Evolutionary conservation across 805 yeast genomes (phyloP).

Genomic region (Hanseniaspora occidentalis): DNA sequence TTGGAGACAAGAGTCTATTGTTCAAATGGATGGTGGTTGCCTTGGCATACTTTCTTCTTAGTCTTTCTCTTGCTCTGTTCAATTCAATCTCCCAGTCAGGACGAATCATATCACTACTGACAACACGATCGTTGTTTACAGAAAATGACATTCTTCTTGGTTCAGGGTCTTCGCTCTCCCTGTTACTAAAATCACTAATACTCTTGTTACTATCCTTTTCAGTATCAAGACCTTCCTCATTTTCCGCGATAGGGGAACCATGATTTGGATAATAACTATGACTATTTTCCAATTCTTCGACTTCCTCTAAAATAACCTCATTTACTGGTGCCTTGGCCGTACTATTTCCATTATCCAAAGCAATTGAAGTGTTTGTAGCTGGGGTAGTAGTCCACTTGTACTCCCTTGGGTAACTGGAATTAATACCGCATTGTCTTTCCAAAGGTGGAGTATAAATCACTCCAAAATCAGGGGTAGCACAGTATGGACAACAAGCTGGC

Average conservation of each 20-base stretch:
- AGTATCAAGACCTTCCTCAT: not conserved
- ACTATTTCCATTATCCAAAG: no score
- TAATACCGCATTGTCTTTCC: slow-evolving; percentile 44
- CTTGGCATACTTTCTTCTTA: slow-evolving; percentile 82
- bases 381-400: not conserved
- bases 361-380: slow-evolving; percentile 3
- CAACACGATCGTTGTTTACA: slow-evolving; percentile 54
- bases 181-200: no score
- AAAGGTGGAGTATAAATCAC: slow-evolving; percentile 59
- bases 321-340: slow-evolving; percentile 6
- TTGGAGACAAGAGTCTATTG: slow-evolving; percentile 45
- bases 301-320: slow-evolving; percentile 7
- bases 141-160: slow-evolving; percentile 45
- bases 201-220: slow-evolving; percentile 7
- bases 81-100: slow-evolving; percentile 88
- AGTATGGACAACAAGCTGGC: slow-evolving; percentile 85
- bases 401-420: slow-evolving; percentile 28
- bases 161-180: not conserved
- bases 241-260: not conserved
- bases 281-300: slow-evolving; percentile 4
- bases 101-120: slow-evolving; percentile 70
- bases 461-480: slow-evolving; percentile 80
- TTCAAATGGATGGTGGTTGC: slow-evolving; percentile 91
- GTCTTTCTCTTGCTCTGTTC: slow-evolving; percentile 54
- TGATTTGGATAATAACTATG: slow-evolving; percentile 1